Conservation (phyloP, 73 alveolate species). For the Symbiodinium natans region DNA sequence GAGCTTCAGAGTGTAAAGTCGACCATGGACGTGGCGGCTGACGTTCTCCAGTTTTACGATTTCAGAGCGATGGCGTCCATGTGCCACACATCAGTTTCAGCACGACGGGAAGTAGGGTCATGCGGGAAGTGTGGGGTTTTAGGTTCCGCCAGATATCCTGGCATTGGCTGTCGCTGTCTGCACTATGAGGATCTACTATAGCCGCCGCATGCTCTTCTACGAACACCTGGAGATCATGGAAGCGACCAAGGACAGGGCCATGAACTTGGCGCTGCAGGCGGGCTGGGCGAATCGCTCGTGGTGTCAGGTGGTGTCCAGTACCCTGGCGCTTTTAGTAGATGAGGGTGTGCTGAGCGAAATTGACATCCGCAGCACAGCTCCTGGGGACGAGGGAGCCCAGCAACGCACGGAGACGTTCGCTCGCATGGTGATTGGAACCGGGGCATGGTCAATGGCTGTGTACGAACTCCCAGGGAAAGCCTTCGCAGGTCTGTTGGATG, state of each 20-base stretch:
- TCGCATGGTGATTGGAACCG: not conserved
- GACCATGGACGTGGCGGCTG: conserved; percentile 19
- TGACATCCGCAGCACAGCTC: not conserved
- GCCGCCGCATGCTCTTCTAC: not conserved
- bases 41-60: not conserved
- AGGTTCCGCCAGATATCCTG: too few species aligned
- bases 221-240: conserved; percentile 31
- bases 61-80: not conserved
- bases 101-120: too few species aligned
- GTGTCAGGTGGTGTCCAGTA: not conserved
- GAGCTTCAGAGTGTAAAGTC: not conserved
- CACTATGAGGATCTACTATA: not conserved
- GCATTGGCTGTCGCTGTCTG: too few species aligned
- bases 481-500: not conserved
- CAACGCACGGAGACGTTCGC: not conserved
- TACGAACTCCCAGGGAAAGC: not conserved
- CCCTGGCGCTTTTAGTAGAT: not conserved
- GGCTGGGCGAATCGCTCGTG: conserved; percentile 12
- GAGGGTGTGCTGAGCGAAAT: not conserved
- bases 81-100: not conserved
- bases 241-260: not conserved
- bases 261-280: not conserved
- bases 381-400: not conserved
- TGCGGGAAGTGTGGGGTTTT: too few species aligned
- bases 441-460: conserved; percentile 21